Base-by-base conservation (phyloP, 2,329 filamentous ascomycete species). In the Albophoma yamanashiensis region DNA sequence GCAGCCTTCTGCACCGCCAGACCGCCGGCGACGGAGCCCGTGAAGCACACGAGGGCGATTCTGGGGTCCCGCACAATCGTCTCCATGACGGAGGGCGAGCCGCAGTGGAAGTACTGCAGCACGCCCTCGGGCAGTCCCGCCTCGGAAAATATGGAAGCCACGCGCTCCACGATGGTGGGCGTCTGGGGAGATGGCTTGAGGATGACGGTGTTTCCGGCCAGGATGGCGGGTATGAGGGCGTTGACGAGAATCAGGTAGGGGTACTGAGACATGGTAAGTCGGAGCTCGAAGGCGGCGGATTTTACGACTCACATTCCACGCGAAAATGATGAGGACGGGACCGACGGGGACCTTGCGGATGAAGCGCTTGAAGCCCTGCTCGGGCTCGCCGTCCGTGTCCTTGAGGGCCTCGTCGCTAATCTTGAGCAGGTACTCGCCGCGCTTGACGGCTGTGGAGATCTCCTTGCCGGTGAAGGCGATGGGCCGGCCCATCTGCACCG, bases 181-280 rank as follows among this genome's bases (percentile, higher is more conserved):
- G 93, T 97, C 75, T 97, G 93, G 12, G 93, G 93, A 7, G 91
- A 96, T 27, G 93, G 93, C 78, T 97, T 97, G 60, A 97, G 78
- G 62, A 97, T 94, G 61, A 97, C 90, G 4, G 89, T 87, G 76
- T 97, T 96, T 50, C 93, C 93, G 38, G 90, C 86, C 45, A 97
- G 82, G 45, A 97, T 81, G n/a, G 93, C 93, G 22, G 93, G 93
- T 63, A 97, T 85, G 61, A 97, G 80, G 15, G 91, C 92, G 79
- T 97, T 97, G 70, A 97, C 85, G 38, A 97, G 84, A 65, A 92
- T 96, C 56, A 97, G 80, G 74, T 97, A 97, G 31, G 93, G 93
- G 70, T 97, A 97, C 91, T 96, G 67, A 59, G 15, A 56, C 57
- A 66, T 47, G 17, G 36, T 60, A 38, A 52, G 56, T 55, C 55